Evolutionary conservation across 805 yeast genomes (phyloP), one percentile per base, ranked within the genome.

Genomic region (Kuraishia hungarica): DNA sequence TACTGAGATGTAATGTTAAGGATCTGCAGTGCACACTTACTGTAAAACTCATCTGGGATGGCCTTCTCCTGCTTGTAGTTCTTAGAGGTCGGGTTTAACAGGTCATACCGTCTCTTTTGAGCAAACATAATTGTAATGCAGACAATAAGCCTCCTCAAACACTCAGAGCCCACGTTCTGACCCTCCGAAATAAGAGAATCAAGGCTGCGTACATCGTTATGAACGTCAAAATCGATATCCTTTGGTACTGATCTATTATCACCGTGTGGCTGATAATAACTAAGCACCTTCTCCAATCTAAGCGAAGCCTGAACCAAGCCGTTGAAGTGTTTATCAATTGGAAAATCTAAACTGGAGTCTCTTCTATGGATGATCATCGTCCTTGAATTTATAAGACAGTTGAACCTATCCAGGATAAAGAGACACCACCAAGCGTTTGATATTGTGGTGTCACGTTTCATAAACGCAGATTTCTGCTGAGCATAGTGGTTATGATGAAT

Each of bases 351-450:
- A 52, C 74, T 73, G 39, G 72, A 72, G 56, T 75, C 79, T 28
- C 69, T 72, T 24, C 69, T 62, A 49, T 71, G 66, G 53, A 74
- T 62, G n/a, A 69, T 63, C 43, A 72, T 61, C 1, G 75, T 72
- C 19, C 76, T 63, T 5, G 75, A 73, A 56, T 72, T 73, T 24
- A 72, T 70, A 53, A 72, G 61, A 5, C 76, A 67, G 43, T 68
- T 70, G 52, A 72, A 67, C 43, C 77, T 57, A 57, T 72, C 77
- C 58, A 72, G 61, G 48, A 76, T 65, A 64, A 73, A 71, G 19
- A 72, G 53, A 48, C 71, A 60, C 77, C 77, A 73, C 74, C 75
- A 72, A 39, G 72, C 71, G 26, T 59, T 60, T 15, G 62, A 60
- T 20, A 58, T 60, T 2, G 62, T 57, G 1, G 62, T 60, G 50